These are phyloP conservation scores for Oryza rufipogon DNA, from an alignment of 176 grass and related monocot genomes.

Conservation along the genomic window DNA sequence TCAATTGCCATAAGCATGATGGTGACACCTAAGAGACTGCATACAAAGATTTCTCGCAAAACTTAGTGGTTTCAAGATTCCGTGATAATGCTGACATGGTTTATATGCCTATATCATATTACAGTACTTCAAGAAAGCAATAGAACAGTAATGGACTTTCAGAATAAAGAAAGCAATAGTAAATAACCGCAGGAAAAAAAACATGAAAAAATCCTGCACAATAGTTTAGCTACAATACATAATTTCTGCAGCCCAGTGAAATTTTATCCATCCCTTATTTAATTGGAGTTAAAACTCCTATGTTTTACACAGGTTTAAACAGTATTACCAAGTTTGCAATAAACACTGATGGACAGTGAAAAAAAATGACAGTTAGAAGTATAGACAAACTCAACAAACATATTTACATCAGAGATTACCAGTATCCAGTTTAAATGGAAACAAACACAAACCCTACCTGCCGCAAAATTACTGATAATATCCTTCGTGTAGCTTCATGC, in stretches of 20 bases:
- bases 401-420: constrained; percentile 10
- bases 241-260: constrained; percentile 10
- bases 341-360: neutral
- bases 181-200: neutral
- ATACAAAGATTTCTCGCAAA: constrained; percentile 3
- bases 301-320: constrained; percentile 5
- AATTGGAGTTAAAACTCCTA: neutral
- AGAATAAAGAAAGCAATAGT: neutral
- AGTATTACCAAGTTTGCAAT: no score
- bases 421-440: constrained; percentile 11
- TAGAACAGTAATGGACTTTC: neutral
- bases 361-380: neutral
- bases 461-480: constrained; percentile 93
- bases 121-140: constrained; percentile 1
- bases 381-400: constrained; percentile 23
- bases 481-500: constrained; percentile 96
- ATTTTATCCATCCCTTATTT: neutral
- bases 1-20: constrained; percentile 25
- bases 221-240: neutral
- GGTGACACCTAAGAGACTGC: neutral
- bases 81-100: neutral
- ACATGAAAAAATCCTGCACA: neutral
- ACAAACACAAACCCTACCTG: constrained; percentile 58
- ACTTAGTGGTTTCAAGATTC: constrained; percentile 28
- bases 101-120: neutral